These are phyloP conservation scores for Sarocladium oryzae DNA, from an alignment of 2,329 filamentous ascomycete species.

Conservation along the genomic window DNA sequence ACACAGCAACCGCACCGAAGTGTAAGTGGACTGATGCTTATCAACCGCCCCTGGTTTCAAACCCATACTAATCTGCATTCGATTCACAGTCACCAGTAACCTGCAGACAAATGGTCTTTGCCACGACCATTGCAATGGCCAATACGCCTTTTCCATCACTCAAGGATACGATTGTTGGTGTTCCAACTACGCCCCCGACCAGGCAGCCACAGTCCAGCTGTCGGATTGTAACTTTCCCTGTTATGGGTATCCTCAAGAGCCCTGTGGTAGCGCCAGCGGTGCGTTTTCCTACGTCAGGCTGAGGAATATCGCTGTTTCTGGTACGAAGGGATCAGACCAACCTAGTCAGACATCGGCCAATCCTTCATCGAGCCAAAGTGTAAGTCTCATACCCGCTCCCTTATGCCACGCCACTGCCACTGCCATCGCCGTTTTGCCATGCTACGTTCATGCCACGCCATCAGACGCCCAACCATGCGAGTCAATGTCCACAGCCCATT, in stretches of 20 bases:
- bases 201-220: constrained; percentile 30
- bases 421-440: too few species aligned
- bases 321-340: not conserved
- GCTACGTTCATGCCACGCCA: not conserved
- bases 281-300: constrained; percentile 62
- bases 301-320: constrained; percentile 19
- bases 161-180: constrained; percentile 67
- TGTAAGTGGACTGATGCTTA: constrained; percentile 22
- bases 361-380: not conserved
- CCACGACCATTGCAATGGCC: constrained; percentile 46
- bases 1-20: constrained; percentile 25
- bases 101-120: constrained; percentile 65
- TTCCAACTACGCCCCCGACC: constrained; percentile 57
- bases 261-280: constrained; percentile 54
- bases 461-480: not conserved
- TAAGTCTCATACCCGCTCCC: not conserved
- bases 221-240: constrained; percentile 51
- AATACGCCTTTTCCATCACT: constrained; percentile 63
- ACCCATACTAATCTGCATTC: too few species aligned
- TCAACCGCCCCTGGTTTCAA: too few species aligned
- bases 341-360: not conserved
- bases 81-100: not conserved
- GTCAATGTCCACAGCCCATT: not conserved
- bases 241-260: constrained; percentile 61
- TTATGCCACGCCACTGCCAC: not conserved